These are phyloP conservation scores for Trichoderma gamsii DNA, from an alignment of 495 filamentous ascomycete genomes.

Conservation along the genomic window DNA sequence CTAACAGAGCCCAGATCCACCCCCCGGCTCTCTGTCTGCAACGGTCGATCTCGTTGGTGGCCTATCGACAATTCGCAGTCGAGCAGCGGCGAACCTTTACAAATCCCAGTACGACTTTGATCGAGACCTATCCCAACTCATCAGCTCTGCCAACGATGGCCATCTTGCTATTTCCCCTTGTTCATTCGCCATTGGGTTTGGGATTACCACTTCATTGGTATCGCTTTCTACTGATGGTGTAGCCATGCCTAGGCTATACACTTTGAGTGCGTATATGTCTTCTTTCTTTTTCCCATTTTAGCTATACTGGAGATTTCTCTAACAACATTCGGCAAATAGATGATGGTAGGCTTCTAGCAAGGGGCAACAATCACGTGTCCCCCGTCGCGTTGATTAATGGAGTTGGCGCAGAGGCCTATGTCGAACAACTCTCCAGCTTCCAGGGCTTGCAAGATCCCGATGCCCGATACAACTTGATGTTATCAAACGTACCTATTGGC, in stretches of 20 bases:
- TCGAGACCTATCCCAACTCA: constrained; percentile 33
- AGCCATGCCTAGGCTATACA: neutral
- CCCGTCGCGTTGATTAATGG: constrained; percentile 14
- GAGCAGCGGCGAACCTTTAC: neutral
- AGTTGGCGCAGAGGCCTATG: neutral
- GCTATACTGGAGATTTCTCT: neutral
- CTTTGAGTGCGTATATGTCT: neutral
- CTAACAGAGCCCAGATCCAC: neutral
- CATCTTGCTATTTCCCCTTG: constrained; percentile 36
- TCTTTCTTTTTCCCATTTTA: no score
- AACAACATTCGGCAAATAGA: neutral
- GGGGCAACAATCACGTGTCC: neutral
- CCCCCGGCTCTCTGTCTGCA: neutral
- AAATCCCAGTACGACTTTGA: constrained; percentile 44
- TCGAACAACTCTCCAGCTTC: neutral
- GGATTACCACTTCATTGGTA: neutral
- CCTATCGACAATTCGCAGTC: neutral
- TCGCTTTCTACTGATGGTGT: neutral
- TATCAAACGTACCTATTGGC: constrained; percentile 15
- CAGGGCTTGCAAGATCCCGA: constrained; percentile 27
- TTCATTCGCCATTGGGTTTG: constrained; percentile 25
- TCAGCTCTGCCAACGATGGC: constrained; percentile 44
- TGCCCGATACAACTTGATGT: constrained; percentile 34
- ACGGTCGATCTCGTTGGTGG: neutral
- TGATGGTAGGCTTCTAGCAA: neutral